Conservation (phyloP, 805 yeast species). For the Spathaspora hagerdaliae region DNA sequence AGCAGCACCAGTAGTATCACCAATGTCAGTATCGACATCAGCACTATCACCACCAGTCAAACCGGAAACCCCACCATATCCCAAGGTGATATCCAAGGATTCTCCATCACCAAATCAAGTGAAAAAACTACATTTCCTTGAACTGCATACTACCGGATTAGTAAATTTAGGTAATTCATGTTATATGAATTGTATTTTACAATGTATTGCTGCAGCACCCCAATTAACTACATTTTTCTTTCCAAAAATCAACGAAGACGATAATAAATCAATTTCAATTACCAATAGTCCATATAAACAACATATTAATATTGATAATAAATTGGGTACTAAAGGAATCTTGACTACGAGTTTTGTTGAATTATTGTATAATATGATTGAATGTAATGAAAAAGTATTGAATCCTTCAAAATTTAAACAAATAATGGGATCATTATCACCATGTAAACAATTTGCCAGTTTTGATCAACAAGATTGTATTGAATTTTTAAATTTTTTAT, state of each 20-base stretch:
- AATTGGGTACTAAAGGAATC: slow-evolving; percentile 77
- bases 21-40: not conserved
- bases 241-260: slow-evolving; percentile 8
- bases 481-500: slow-evolving; percentile 69
- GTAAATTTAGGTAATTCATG: slow-evolving; percentile 86
- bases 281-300: slow-evolving; percentile 48
- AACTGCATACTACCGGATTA: slow-evolving; percentile 61
- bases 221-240: slow-evolving; percentile 62
- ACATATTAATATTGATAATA: slow-evolving; percentile 69
- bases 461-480: slow-evolving; percentile 82
- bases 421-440: slow-evolving; percentile 63
- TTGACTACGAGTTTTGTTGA: slow-evolving; percentile 66
- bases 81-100: not conserved
- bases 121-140: slow-evolving; percentile 13
- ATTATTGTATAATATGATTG: slow-evolving; percentile 52
- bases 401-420: slow-evolving; percentile 65
- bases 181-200: slow-evolving; percentile 88
- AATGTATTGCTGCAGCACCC: slow-evolving; percentile 74
- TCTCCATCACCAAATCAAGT: not conserved
- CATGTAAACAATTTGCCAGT: slow-evolving; percentile 54
- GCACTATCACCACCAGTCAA: not conserved
- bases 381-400: slow-evolving; percentile 42
- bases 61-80: not conserved
- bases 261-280: slow-evolving; percentile 4
- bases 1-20: not conserved